These are phyloP conservation scores for Colletotrichum spinosum DNA, from an alignment of 2,329 filamentous ascomycete species.

Conservation along the genomic window DNA sequence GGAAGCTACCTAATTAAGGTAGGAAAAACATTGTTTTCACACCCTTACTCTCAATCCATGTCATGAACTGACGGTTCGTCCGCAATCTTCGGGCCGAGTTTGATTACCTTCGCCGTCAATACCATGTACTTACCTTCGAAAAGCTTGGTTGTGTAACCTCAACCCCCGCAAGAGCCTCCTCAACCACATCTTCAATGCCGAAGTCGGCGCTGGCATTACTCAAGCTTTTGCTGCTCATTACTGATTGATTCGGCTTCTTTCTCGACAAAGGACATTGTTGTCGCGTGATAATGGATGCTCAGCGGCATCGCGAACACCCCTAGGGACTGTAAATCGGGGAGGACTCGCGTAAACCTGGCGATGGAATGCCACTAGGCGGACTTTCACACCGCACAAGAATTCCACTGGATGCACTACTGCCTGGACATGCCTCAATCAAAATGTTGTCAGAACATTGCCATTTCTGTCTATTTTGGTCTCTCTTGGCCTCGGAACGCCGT, in stretches of 20 bases:
- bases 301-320: too few species aligned
- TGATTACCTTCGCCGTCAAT: conserved; percentile 7
- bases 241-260: not conserved
- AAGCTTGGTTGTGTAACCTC: conserved; percentile 14
- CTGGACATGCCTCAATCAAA: conserved; percentile 2
- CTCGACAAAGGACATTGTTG: too few species aligned
- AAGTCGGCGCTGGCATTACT: conserved; percentile 2
- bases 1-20: too few species aligned
- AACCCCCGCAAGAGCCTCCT: conserved; percentile 31
- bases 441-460: conserved; percentile 14
- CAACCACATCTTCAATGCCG: conserved; percentile 6
- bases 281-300: too few species aligned
- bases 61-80: conserved; percentile 17
- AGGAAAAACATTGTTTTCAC: not conserved
- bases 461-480: not conserved
- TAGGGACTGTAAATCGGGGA: not conserved
- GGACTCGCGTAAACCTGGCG: not conserved
- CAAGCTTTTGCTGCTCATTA: not conserved
- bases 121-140: not conserved
- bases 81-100: conserved; percentile 19
- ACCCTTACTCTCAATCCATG: not conserved
- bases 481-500: not conserved
- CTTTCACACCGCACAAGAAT: conserved; percentile 1
- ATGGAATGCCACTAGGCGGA: not conserved
- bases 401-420: conserved; percentile 1